Evolutionary conservation across 176 grass and related monocot genomes (phyloP).

Genomic region (Thalia dealbata): DNA sequence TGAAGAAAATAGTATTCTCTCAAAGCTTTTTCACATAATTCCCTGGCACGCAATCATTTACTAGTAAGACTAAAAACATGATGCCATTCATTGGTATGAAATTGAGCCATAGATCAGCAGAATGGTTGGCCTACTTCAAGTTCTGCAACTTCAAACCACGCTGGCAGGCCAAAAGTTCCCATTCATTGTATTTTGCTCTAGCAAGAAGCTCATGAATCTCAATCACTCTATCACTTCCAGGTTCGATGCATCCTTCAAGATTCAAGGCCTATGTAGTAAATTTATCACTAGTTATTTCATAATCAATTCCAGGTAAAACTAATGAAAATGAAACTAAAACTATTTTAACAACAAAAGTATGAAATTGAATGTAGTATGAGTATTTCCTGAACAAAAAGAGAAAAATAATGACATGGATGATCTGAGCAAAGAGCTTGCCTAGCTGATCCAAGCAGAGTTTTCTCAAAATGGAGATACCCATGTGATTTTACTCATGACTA

Average conservation of each 20-base stretch:
- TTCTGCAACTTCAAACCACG: constrained; percentile 31
- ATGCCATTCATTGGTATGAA: constrained; percentile 1
- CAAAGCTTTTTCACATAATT: constrained; percentile 67
- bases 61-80: constrained; percentile 11
- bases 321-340: constrained; percentile 11
- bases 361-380: not conserved
- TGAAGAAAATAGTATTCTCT: constrained; percentile 37
- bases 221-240: constrained; percentile 64
- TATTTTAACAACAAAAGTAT: not conserved
- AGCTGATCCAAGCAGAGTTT: no score
- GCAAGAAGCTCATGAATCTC: constrained; percentile 74
- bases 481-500: no score
- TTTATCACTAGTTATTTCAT: constrained; percentile 1
- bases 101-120: constrained; percentile 9
- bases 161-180: constrained; percentile 53
- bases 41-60: constrained; percentile 24
- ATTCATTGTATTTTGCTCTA: constrained; percentile 77
- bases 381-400: not conserved
- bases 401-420: no score
- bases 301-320: constrained; percentile 5
- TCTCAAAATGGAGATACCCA: no score
- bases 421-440: no score
- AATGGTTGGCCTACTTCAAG: constrained; percentile 39
- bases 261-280: constrained; percentile 51
- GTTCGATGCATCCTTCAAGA: constrained; percentile 65